Evolutionary conservation across 2,329 filamentous ascomycete species (phyloP).

Genomic region (Botryosphaeria dothidea): DNA sequence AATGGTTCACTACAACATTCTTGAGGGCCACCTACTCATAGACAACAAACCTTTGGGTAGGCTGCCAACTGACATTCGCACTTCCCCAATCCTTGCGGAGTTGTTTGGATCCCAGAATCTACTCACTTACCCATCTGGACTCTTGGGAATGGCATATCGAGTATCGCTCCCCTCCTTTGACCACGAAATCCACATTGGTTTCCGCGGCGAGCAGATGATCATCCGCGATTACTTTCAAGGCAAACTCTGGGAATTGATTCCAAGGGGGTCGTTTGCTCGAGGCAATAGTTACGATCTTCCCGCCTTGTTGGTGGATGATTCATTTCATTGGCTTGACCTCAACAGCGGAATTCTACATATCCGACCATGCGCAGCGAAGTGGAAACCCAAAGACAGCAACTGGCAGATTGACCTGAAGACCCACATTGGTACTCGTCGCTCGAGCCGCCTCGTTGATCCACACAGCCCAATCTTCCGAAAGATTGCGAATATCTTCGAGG

Average conservation of each 20-base stretch:
- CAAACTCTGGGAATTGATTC: conserved; percentile 39
- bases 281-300: conserved; percentile 51
- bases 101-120: conserved; percentile 59
- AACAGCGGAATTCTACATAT: conserved; percentile 52
- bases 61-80: conserved; percentile 54
- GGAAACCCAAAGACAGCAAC: conserved; percentile 39
- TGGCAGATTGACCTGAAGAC: conserved; percentile 42
- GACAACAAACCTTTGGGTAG: conserved; percentile 52
- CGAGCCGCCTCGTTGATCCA: conserved; percentile 50
- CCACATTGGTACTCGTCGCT: conserved; percentile 30
- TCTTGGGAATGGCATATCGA: conserved; percentile 57
- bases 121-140: conserved; percentile 52
- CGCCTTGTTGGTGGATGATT: conserved; percentile 49
- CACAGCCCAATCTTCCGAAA: conserved; percentile 41
- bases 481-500: conserved; percentile 48
- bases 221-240: conserved; percentile 43
- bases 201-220: conserved; percentile 41
- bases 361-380: conserved; percentile 46
- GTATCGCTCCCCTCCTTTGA: conserved; percentile 39
- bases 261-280: conserved; percentile 28
- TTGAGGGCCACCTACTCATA: conserved; percentile 52
- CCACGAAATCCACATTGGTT: conserved; percentile 58
- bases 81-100: conserved; percentile 45
- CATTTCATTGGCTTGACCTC: conserved; percentile 63
- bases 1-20: conserved; percentile 45